A percentile compares a stretch with the other conserved stretches of the same genome.
Evolutionary conservation across 163 green algal genomes (phyloP).

Genomic region (Prototheca stagnorum): DNA sequence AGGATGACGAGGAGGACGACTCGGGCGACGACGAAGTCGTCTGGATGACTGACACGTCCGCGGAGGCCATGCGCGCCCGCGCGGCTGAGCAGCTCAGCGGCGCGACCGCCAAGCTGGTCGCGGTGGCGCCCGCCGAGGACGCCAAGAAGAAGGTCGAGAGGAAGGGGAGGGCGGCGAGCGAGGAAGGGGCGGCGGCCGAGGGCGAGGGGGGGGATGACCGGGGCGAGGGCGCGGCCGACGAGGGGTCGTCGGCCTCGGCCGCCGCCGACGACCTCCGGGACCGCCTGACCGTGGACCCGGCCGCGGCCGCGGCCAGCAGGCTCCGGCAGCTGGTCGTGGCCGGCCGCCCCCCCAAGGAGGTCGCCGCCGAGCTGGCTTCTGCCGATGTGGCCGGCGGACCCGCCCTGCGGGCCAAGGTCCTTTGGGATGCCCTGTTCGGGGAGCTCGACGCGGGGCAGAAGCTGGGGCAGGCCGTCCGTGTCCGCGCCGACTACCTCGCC

Average conservation of each 20-base stretch:
- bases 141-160: slow-evolving; percentile 28
- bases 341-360: background rate
- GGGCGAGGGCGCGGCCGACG: slow-evolving; percentile 15
- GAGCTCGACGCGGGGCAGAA: background rate
- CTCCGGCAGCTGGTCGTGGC: slow-evolving; percentile 11
- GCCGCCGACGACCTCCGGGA: no score
- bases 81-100: slow-evolving; percentile 77
- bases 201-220: slow-evolving; percentile 19
- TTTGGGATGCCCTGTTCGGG: slow-evolving; percentile 50
- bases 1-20: slow-evolving; percentile 43
- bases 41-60: slow-evolving; percentile 84
- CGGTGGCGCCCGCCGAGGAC: slow-evolving; percentile 57
- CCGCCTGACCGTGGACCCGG: slow-evolving; percentile 4
- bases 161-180: slow-evolving; percentile 26
- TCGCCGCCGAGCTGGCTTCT: slow-evolving; percentile 4
- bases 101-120: slow-evolving; percentile 71
- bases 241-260: no score
- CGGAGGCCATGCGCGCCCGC: slow-evolving; percentile 42
- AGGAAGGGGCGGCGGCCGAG: slow-evolving; percentile 26
- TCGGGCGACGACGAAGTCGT: slow-evolving; percentile 72
- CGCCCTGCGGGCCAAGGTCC: slow-evolving; percentile 34
- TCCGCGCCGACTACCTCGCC: slow-evolving; percentile 18
- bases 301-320: slow-evolving; percentile 1
- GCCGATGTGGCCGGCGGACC: slow-evolving; percentile 31
- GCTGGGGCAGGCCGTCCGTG: slow-evolving; percentile 19